Percentiles rank a stretch among this genome's conserved stretches.
Conservation (phyloP, 2,329 filamentous ascomycete species). For the Diplocarpon rosae region DNA sequence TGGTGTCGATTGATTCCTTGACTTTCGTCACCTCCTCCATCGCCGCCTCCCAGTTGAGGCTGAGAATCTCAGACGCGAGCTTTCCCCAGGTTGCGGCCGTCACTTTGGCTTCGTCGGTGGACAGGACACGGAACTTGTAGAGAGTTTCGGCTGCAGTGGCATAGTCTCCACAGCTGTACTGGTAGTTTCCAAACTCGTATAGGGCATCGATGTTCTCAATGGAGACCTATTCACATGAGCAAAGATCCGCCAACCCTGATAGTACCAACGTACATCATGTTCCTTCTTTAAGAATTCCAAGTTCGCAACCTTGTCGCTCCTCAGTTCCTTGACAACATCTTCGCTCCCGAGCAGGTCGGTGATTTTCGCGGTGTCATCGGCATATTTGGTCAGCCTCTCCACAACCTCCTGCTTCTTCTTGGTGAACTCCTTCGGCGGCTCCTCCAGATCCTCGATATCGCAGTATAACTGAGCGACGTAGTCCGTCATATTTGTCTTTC, state of each 20-base stretch:
- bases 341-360: constrained; percentile 77
- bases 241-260: constrained; percentile 1
- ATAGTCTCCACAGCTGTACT: constrained; percentile 97
- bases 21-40: constrained; percentile 87
- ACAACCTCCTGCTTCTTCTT: constrained; percentile 86
- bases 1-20: constrained; percentile 84
- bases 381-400: constrained; percentile 68
- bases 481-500: constrained; percentile 98
- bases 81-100: constrained; percentile 95
- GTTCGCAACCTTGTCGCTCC: constrained; percentile 97
- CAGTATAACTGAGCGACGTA: constrained; percentile 89
- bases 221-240: constrained; percentile 49
- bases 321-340: constrained; percentile 79
- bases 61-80: constrained; percentile 90
- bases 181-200: constrained; percentile 92
- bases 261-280: constrained; percentile 56
- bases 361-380: constrained; percentile 82
- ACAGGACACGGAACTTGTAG: constrained; percentile 95
- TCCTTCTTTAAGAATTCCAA: constrained; percentile 96
- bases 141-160: constrained; percentile 80
- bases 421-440: constrained; percentile 73
- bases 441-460: constrained; percentile 71
- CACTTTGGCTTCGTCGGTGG: constrained; percentile 97
- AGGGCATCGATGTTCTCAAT: constrained; percentile 92
- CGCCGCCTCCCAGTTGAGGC: constrained; percentile 86